Conservation (phyloP, 2,329 filamentous ascomycete genomes). For the Colletotrichum cuscutae region DNA sequence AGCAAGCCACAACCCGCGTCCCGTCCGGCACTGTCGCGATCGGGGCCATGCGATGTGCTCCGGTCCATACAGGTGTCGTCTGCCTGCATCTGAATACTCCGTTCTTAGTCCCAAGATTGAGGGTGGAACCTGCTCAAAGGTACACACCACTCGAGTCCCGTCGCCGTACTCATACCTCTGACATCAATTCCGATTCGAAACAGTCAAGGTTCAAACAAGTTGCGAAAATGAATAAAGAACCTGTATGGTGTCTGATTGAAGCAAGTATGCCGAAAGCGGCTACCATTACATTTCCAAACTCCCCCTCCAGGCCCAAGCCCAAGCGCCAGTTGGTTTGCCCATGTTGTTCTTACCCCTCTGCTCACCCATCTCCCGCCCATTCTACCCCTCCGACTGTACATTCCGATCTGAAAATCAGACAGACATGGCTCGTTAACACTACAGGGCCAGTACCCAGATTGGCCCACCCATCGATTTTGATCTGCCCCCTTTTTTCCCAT, state of each 20-base stretch:
- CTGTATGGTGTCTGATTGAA: slow-evolving; percentile 11
- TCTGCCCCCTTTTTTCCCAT: slow-evolving; percentile 14
- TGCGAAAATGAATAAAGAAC: not conserved
- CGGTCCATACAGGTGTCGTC: not conserved
- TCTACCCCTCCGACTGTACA: slow-evolving; percentile 13
- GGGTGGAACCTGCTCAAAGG: not conserved
- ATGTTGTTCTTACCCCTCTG: slow-evolving; percentile 15
- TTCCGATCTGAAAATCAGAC: slow-evolving; percentile 30
- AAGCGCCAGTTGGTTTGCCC: slow-evolving; percentile 23
- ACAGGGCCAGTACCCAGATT: slow-evolving; percentile 33
- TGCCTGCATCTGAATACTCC: slow-evolving; percentile 1
- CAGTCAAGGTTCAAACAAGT: not conserved
- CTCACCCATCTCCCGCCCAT: not conserved
- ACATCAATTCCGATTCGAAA: not conserved
- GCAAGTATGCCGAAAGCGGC: slow-evolving; percentile 13
- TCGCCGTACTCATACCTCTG: not conserved
- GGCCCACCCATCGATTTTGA: slow-evolving; percentile 26
- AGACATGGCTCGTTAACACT: slow-evolving; percentile 32
- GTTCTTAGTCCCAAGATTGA: slow-evolving; percentile 6
- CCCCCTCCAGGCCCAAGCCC: slow-evolving; percentile 15
- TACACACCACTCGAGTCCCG: not conserved
- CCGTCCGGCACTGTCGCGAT: slow-evolving; percentile 20
- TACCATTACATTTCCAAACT: slow-evolving; percentile 28
- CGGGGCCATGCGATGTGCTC: slow-evolving; percentile 10
- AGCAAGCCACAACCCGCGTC: slow-evolving; percentile 5